Evolutionary conservation across 345 rosid species (phyloP).

Genomic region (Ceriops zippeliana): DNA sequence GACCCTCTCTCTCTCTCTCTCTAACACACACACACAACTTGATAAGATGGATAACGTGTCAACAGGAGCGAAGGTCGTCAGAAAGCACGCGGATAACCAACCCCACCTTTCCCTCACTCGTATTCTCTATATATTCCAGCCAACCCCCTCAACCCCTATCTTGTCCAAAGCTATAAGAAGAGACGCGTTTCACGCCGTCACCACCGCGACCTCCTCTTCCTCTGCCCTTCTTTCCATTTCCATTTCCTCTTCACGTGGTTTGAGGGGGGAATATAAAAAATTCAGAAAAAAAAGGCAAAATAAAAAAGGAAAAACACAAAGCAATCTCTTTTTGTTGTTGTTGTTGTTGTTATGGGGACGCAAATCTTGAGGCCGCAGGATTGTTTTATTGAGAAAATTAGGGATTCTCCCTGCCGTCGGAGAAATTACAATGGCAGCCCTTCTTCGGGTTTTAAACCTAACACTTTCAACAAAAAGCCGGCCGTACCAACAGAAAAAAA

Average conservation of each 20-base stretch:
- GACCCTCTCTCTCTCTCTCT: too few relatives aligned
- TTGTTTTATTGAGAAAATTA: conserved; percentile 44
- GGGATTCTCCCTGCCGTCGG: conserved; percentile 51
- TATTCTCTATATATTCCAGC: neutral
- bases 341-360: conserved; percentile 53
- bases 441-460: neutral
- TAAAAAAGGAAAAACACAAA: neutral
- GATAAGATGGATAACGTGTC: neutral
- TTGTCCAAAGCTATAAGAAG: too few relatives aligned
- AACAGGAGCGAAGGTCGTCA: neutral
- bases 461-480: conserved; percentile 36
- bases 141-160: neutral
- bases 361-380: conserved; percentile 75
- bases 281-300: neutral
- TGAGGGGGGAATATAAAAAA: neutral
- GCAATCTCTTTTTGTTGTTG: neutral
- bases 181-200: too few relatives aligned
- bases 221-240: neutral
- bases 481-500: conserved; percentile 37
- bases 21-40: too few relatives aligned
- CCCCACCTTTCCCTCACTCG: neutral
- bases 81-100: conserved; percentile 7
- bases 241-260: neutral
- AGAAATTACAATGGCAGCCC: conserved; percentile 22
- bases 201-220: neutral